phyloP scores from a whole-genome alignment of 805 yeast genomes.

The Hyphopichia homilentoma region DNA sequence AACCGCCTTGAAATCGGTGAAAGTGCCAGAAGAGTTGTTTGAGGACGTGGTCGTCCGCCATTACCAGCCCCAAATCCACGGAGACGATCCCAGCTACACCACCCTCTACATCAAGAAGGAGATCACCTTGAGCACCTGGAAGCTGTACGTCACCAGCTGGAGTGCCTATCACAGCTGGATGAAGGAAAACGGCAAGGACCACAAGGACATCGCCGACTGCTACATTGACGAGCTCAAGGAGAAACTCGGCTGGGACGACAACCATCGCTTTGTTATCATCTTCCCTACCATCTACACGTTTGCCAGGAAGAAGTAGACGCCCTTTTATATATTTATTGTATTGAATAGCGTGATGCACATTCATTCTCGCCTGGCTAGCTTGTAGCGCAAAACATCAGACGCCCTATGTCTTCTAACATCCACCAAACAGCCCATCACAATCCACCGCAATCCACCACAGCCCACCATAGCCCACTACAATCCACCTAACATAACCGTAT shows the following conservation, averaged over 20 bases:
- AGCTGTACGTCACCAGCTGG: slow-evolving; percentile 32
- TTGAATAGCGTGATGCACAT: not conserved
- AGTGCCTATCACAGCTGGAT: slow-evolving; percentile 38
- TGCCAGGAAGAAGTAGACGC: slow-evolving; percentile 25
- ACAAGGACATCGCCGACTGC: slow-evolving; percentile 45
- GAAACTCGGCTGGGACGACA: slow-evolving; percentile 44
- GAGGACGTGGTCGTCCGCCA: slow-evolving; percentile 21
- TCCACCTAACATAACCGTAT: no score
- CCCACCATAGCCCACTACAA: no score
- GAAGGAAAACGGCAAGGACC: slow-evolving; percentile 24
- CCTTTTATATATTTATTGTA: not conserved
- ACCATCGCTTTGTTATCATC: slow-evolving; percentile 39
- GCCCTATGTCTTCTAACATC: no score
- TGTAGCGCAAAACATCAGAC: no score
- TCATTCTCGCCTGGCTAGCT: not conserved
- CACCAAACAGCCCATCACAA: no score
- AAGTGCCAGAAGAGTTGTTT: slow-evolving; percentile 23
- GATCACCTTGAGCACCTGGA: slow-evolving; percentile 16
- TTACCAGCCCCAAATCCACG: slow-evolving; percentile 16
- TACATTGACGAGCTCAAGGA: slow-evolving; percentile 42
- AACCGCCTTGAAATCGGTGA: slow-evolving; percentile 35
- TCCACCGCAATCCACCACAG: no score
- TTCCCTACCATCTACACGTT: slow-evolving; percentile 57
- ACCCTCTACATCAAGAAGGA: slow-evolving; percentile 18
- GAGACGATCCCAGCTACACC: slow-evolving; percentile 17